These are phyloP conservation scores for Theileria sp. DNA, from an alignment of 169 alveolate genomes.

Conservation along the genomic window DNA sequence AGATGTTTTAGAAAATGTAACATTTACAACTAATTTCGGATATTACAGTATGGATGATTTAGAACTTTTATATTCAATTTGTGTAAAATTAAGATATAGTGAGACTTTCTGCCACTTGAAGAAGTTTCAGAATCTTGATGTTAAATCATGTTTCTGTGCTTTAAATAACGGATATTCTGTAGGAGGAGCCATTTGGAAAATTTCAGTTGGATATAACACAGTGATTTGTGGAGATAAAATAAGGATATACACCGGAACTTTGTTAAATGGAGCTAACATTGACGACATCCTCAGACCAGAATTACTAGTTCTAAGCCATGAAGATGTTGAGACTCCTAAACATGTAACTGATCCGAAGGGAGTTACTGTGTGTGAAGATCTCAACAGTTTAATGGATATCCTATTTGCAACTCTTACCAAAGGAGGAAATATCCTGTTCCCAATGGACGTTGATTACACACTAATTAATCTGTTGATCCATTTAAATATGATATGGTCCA, in stretches of 20 bases:
- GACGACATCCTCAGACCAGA: constrained; percentile 21
- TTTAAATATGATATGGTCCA: constrained; percentile 48
- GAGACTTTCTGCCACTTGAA: constrained; percentile 34
- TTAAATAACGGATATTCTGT: constrained; percentile 58
- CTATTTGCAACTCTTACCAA: constrained; percentile 28
- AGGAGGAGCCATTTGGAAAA: constrained; percentile 56
- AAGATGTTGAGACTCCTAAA: constrained; percentile 3
- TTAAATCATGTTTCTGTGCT: constrained; percentile 22
- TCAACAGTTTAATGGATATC: constrained; percentile 7
- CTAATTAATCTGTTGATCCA: constrained; percentile 38
- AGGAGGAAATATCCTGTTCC: constrained; percentile 49
- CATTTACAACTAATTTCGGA: constrained; percentile 43
- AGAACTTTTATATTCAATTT: constrained; percentile 26
- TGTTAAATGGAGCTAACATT: constrained; percentile 33
- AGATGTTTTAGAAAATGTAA: constrained; percentile 56
- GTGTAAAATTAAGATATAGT: constrained; percentile 36
- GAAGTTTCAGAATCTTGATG: not conserved
- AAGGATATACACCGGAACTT: constrained; percentile 31
- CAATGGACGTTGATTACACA: constrained; percentile 47
- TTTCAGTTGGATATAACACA: constrained; percentile 39
- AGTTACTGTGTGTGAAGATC: not conserved
- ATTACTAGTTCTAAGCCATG: constrained; percentile 17
- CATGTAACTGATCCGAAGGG: not conserved
- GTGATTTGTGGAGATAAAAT: constrained; percentile 35
- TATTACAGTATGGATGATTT: constrained; percentile 31